Base-by-base conservation (phyloP, 2,329 filamentous ascomycete genomes). In the Xylariaceae sp. region DNA sequence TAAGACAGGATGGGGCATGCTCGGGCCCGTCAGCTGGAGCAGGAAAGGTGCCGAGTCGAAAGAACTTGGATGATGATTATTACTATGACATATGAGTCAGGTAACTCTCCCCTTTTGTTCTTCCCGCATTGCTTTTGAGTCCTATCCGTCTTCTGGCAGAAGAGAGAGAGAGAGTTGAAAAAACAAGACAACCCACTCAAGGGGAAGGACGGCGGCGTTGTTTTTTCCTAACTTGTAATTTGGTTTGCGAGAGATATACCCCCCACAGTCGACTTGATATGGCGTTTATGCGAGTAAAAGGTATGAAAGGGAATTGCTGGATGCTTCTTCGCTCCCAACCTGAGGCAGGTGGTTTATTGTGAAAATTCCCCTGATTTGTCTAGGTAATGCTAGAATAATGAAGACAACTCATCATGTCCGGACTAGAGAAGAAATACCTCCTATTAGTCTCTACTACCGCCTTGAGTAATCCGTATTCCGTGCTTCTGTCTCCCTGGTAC, bases 11-110 rank as follows among this genome's bases (percentile, higher is more conserved):
- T 72, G 89, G 84, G 54, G 80, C 80, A 4, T 83, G 95, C 71
- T 83, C 87, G 51, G 86, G 83, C 23, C 84, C 84, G 56, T 79
- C 80, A 55, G 81, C 81, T n/a, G 89, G 88, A 47, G 85, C 86
- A 4, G 90, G 90, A 11, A 80, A 84, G 59, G 85, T 96, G 64
- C 93, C 94, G 2, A 89, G 86, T 69, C 80, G 94, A 56, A 89
- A 94, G 67, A 92, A 90, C 0, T 74, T 97, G 66, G 90, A 96
- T 73, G 91, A 96, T 66, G 88, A 97, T 73, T 99, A 95, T 74
- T 97, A 88, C 76, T 97, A 95, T 76, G 90, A 93, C 73, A 81
- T 89, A 49, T 89, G 67, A 76, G 30, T 8, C 44, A 45, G 49
- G 23, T 30, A 30, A 30, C 23, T 30, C 2, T 4, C 23, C 23